Evolutionary conservation across 768 basidiomycete genomes (phyloP).

Genomic region (Suillus bovinus): DNA sequence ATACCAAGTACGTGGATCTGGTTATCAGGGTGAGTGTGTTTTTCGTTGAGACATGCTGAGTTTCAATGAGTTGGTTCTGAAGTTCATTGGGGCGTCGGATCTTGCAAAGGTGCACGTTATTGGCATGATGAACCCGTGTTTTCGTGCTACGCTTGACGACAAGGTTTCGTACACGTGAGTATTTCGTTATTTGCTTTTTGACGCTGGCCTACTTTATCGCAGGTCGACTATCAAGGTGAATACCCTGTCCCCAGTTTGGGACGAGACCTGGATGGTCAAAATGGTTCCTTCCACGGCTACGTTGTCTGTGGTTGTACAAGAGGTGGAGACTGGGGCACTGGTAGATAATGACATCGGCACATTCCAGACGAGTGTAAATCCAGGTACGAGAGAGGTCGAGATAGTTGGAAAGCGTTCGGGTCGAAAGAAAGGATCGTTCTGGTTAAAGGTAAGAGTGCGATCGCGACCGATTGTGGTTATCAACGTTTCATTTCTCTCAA

Average conservation of each 20-base stretch:
- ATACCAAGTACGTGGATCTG: slow-evolving; percentile 55
- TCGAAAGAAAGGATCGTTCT: slow-evolving; percentile 59
- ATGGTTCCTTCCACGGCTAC: slow-evolving; percentile 69
- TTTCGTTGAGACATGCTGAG: neutral
- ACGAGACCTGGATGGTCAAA: slow-evolving; percentile 71
- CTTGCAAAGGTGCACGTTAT: slow-evolving; percentile 73
- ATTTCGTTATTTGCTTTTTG: slow-evolving; percentile 6
- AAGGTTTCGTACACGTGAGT: slow-evolving; percentile 64
- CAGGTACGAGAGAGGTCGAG: slow-evolving; percentile 65
- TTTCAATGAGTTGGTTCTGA: slow-evolving; percentile 12
- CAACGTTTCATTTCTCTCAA: slow-evolving; percentile 23
- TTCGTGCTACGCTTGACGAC: slow-evolving; percentile 65
- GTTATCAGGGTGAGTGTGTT: slow-evolving; percentile 47
- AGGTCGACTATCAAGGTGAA: slow-evolving; percentile 67
- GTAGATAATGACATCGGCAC: slow-evolving; percentile 68
- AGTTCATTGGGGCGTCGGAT: slow-evolving; percentile 73
- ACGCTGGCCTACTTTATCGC: slow-evolving; percentile 3
- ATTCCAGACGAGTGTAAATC: slow-evolving; percentile 50
- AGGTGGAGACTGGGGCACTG: slow-evolving; percentile 61
- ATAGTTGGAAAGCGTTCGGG: slow-evolving; percentile 55
- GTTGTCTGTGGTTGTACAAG: slow-evolving; percentile 60
- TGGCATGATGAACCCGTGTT: slow-evolving; percentile 66
- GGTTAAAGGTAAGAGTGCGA: slow-evolving; percentile 54
- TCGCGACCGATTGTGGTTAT: slow-evolving; percentile 1
- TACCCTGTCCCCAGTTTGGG: slow-evolving; percentile 69